A percentile compares a stretch with the other conserved stretches of the same genome.
Evolutionary conservation across 2,329 filamentous ascomycete genomes (phyloP).

Genomic region (Calonectria ilicicola): DNA sequence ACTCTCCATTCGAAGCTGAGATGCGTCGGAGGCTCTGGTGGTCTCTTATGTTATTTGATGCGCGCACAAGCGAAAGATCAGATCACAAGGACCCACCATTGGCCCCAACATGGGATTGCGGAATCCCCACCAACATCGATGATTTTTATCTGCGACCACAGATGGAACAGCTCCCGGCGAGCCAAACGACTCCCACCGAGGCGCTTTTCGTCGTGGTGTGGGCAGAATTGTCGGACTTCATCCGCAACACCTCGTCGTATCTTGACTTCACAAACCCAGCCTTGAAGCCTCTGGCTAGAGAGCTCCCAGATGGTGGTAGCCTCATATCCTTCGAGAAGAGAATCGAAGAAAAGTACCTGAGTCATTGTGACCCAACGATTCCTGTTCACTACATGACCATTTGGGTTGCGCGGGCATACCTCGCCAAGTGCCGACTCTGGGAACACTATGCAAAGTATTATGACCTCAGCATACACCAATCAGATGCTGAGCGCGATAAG

Average conservation of each 20-base stretch:
- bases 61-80: constrained; percentile 65
- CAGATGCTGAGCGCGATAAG: constrained; percentile 43
- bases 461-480: constrained; percentile 32
- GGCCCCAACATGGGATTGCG: constrained; percentile 55
- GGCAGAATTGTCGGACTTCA: constrained; percentile 52
- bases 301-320: too few relatives aligned
- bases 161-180: constrained; percentile 49
- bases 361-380: constrained; percentile 50
- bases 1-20: constrained; percentile 62
- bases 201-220: constrained; percentile 55
- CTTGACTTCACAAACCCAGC: constrained; percentile 50
- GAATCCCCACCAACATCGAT: constrained; percentile 55
- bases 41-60: constrained; percentile 68
- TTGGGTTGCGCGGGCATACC: constrained; percentile 51
- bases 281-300: constrained; percentile 43
- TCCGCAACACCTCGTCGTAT: constrained; percentile 49
- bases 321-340: constrained; percentile 51
- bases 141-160: constrained; percentile 59
- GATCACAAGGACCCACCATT: constrained; percentile 48
- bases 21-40: constrained; percentile 73
- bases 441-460: constrained; percentile 55
- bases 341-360: constrained; percentile 61
- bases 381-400: constrained; percentile 55
- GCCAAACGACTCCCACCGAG: constrained; percentile 50
- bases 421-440: constrained; percentile 64